Conservation (phyloP, 2,329 filamentous ascomycete species). For the Fusarium duplospermum region DNA sequence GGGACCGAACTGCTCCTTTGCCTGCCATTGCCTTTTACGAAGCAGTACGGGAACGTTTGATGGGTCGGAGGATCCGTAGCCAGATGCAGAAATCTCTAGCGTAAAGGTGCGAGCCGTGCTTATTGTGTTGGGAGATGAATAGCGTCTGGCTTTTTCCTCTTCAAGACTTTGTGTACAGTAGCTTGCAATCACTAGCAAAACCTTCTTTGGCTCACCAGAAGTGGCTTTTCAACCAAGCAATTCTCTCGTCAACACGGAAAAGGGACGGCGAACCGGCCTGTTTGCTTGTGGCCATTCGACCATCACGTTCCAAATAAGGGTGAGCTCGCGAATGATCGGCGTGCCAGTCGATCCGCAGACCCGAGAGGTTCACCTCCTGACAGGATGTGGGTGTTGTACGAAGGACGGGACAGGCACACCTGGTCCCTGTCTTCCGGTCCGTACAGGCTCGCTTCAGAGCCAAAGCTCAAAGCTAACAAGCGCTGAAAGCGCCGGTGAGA, state of each 20-base stretch:
- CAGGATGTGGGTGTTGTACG: background rate
- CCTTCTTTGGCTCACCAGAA: constrained; percentile 9
- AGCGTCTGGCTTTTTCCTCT: constrained; percentile 1
- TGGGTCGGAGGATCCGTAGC: constrained; percentile 7
- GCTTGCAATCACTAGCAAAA: constrained; percentile 29
- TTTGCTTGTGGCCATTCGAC: background rate
- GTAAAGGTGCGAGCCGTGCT: constrained; percentile 8
- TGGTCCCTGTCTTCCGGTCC: constrained; percentile 2
- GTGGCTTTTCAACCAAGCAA: background rate
- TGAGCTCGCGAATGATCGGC: background rate
- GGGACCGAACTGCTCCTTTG: constrained; percentile 21
- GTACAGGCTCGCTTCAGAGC: constrained; percentile 3
- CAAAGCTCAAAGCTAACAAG: constrained; percentile 1
- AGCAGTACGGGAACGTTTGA: constrained; percentile 1
- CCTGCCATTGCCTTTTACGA: constrained; percentile 1
- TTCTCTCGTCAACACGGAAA: background rate
- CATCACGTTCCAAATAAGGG: background rate
- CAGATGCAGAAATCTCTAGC: constrained; percentile 5
- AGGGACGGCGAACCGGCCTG: background rate
- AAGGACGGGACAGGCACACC: background rate
- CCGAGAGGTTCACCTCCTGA: background rate
- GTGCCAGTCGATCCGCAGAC: constrained; percentile 1
- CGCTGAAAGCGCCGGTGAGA: constrained; percentile 2
- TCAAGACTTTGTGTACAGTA: constrained; percentile 5
- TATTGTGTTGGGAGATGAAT: constrained; percentile 25